Evolutionary conservation across 2,329 filamentous ascomycete species (phyloP).

Genomic region (Diaporthe aspalathi): DNA sequence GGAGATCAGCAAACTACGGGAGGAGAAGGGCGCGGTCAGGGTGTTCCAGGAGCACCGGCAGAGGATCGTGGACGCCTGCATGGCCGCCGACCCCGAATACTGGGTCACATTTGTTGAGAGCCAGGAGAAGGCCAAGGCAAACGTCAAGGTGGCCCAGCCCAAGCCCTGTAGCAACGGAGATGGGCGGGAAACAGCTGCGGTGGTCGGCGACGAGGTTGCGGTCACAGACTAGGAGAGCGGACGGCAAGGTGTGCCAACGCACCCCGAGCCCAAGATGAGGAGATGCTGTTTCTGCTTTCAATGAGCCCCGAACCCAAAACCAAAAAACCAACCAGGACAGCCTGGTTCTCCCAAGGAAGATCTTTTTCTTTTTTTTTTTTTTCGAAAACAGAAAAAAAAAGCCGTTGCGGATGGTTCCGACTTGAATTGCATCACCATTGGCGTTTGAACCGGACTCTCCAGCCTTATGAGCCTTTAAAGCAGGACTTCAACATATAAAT

Average conservation of each 20-base stretch:
- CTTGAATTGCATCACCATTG: constrained; percentile 24
- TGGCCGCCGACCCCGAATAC: constrained; percentile 73
- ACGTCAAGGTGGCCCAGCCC: constrained; percentile 53
- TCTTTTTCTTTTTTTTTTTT: too few species aligned
- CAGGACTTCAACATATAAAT: not conserved
- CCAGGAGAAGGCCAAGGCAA: constrained; percentile 69
- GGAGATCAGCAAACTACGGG: constrained; percentile 63
- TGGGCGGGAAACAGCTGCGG: not conserved
- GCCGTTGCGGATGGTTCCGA: constrained; percentile 1
- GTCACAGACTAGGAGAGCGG: constrained; percentile 15
- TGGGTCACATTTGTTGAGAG: constrained; percentile 72
- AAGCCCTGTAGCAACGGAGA: constrained; percentile 12
- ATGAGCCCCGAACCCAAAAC: not conserved
- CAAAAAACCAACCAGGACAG: not conserved
- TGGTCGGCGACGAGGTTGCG: constrained; percentile 23
- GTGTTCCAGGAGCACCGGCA: constrained; percentile 70
- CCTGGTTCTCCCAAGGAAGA: constrained; percentile 10
- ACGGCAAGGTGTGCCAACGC: not conserved
- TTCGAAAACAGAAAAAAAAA: not conserved
- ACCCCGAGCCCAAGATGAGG: not conserved
- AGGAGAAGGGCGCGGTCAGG: constrained; percentile 68
- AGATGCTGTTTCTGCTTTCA: constrained; percentile 9
- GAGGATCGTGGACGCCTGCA: constrained; percentile 60
- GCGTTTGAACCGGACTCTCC: constrained; percentile 11
- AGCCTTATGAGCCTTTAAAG: constrained; percentile 1